These are phyloP conservation scores for Termitomyces sp. DNA, from an alignment of 768 basidiomycete species.

Conservation along the genomic window DNA sequence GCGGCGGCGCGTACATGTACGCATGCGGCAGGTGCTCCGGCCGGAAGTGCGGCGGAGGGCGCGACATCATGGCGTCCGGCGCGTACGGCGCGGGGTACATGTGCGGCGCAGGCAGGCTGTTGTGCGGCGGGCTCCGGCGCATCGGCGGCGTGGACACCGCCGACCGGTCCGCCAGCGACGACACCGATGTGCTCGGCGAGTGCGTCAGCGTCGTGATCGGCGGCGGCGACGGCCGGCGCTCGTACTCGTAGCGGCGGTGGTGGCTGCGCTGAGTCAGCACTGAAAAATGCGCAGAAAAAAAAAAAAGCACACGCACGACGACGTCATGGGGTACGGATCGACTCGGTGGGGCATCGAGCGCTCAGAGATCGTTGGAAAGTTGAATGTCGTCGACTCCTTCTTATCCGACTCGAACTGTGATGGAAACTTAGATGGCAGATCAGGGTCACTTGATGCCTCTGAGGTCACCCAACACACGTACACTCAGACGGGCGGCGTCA, in stretches of 20 bases:
- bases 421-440: conserved; percentile 26
- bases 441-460: conserved; percentile 28
- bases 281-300: background rate
- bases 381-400: conserved; percentile 7
- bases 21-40: conserved; percentile 18
- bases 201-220: conserved; percentile 46
- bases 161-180: conserved; percentile 49
- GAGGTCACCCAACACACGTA: conserved; percentile 24
- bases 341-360: conserved; percentile 48
- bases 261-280: conserved; percentile 17
- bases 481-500: conserved; percentile 20
- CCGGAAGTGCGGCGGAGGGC: conserved; percentile 25
- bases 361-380: conserved; percentile 12
- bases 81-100: conserved; percentile 31
- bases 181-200: conserved; percentile 56
- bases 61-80: conserved; percentile 23
- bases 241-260: conserved; percentile 32
- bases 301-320: conserved; percentile 15
- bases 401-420: conserved; percentile 20
- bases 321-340: conserved; percentile 24
- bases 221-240: conserved; percentile 26
- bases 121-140: conserved; percentile 33
- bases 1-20: conserved; percentile 29
- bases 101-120: conserved; percentile 19
- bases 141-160: conserved; percentile 55